These are phyloP conservation scores for Parachlorella kessleri DNA, from an alignment of 139 green algal species.

Conservation along the genomic window DNA sequence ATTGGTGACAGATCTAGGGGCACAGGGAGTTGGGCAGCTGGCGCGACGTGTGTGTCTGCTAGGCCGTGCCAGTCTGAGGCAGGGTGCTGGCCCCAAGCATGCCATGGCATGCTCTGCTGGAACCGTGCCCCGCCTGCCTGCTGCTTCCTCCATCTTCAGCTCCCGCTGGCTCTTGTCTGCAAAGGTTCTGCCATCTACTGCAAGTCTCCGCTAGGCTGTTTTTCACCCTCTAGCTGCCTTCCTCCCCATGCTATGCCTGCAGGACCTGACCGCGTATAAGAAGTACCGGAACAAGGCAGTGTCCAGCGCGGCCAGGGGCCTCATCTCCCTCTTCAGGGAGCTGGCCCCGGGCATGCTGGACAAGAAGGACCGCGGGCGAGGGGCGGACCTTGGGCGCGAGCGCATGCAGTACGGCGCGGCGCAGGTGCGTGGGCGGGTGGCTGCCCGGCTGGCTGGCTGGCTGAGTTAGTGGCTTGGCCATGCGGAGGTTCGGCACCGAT, in stretches of 20 bases:
- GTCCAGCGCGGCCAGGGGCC: conserved; percentile 67
- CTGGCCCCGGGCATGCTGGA: conserved; percentile 88
- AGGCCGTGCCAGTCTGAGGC: no score
- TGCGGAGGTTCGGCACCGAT: no score
- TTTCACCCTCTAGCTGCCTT: no score
- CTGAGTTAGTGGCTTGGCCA: no score
- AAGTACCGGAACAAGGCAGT: conserved; percentile 92
- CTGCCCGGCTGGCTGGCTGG: neutral
- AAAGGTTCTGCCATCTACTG: no score
- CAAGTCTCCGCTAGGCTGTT: no score
- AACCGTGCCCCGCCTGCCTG: neutral
- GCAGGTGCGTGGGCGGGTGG: neutral
- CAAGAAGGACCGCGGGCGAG: conserved; percentile 89
- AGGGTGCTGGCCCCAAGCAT: neutral
- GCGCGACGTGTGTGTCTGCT: no score
- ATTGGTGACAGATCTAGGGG: no score
- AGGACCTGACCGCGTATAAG: conserved; percentile 87
- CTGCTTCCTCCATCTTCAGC: neutral
- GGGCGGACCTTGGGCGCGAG: conserved; percentile 65
- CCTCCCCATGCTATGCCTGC: neutral
- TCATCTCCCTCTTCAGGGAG: conserved; percentile 91
- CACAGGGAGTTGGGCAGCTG: no score
- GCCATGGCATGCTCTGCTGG: neutral
- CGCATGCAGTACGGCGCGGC: conserved; percentile 63
- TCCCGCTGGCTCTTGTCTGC: no score